Percentiles rank a stretch among this genome's conserved stretches.
These are phyloP conservation scores for Diutina ranongensis DNA, from an alignment of 1,139 yeast species.

Conservation along the genomic window DNA sequence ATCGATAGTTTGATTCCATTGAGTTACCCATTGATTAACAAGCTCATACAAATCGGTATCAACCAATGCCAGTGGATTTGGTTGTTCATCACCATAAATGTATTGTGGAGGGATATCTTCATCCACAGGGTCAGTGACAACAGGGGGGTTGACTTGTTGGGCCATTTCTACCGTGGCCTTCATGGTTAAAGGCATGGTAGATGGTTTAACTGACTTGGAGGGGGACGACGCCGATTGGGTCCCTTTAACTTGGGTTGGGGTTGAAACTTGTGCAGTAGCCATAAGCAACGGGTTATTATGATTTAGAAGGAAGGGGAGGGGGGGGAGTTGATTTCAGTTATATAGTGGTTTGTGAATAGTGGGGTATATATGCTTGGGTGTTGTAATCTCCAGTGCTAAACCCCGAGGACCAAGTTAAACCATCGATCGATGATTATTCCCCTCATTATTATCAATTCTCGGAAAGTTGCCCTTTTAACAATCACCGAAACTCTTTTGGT, in stretches of 20 bases:
- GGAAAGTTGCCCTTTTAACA: no score
- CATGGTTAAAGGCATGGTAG: slow-evolving; percentile 9
- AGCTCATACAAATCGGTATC: slow-evolving; percentile 14
- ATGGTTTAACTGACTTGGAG: background rate
- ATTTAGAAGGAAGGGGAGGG: no score
- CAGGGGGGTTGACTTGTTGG: slow-evolving; percentile 16
- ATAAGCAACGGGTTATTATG: background rate
- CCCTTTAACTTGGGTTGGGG: background rate
- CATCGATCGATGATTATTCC: no score
- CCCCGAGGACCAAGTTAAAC: no score
- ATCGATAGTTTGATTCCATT: slow-evolving; percentile 15
- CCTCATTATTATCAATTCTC: no score
- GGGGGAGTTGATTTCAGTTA: no score
- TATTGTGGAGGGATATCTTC: slow-evolving; percentile 18
- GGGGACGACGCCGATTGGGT: background rate
- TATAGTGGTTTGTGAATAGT: no score
- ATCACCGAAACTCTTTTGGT: no score
- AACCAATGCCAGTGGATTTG: slow-evolving; percentile 16
- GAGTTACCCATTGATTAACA: slow-evolving; percentile 17
- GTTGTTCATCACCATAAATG: slow-evolving; percentile 15
- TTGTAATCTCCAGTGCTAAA: no score
- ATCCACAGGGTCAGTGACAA: slow-evolving; percentile 14
- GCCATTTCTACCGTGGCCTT: slow-evolving; percentile 11
- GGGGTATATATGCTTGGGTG: no score
- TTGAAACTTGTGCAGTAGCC: background rate